Evolutionary conservation across 345 rosid genomes (phyloP), one percentile per base, ranked within the genome.

Genomic region (Rhizophora apiculata): DNA sequence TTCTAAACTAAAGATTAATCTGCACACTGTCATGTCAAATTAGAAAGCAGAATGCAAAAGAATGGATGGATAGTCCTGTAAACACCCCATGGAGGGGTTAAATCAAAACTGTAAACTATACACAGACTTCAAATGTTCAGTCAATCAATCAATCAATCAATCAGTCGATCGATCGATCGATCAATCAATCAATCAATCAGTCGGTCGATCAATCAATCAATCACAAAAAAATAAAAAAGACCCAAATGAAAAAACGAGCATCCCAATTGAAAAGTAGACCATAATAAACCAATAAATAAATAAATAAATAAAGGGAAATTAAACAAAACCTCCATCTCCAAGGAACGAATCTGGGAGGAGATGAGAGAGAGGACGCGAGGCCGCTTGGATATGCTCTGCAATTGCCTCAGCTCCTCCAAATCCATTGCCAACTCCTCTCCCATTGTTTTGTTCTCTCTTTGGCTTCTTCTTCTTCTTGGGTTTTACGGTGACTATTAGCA

Each of bases 331-430:
- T 43, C 49, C 97, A 87, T 92, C 69, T 89, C 96, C 79, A 95
- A 70, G 74, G 70, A 83, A 39, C 58, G 58, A 68, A 92, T 90
- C 80, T 91, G 89, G 31, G 96, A 78, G 53, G 81, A 64, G 68
- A 95, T 81, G 60, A 95, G 78, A 68, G 83, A 84, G 59, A 87
- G 72, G 53, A 87, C 80, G 5, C 89, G 85, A 62, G 93, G 96
- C 57, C 97, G 83, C 80, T 95, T 92, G 15, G 96, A 93, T 57
- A 87, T 54, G 81, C 72, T 84, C 64, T 85, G 91, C 19, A 95
- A 82, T 19, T 88, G 86, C 72, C 63, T 88, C 0, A 95, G 89
- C 82, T 95, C 99, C 53, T 79, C 88, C 83, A 95, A 79, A 78
- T 92, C 99, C 55, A 90, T 72, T 24, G 74, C 74, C 52, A 82